Base-by-base conservation (phyloP, 2,329 filamentous ascomycete species). In the Cladosporium sp. region DNA sequence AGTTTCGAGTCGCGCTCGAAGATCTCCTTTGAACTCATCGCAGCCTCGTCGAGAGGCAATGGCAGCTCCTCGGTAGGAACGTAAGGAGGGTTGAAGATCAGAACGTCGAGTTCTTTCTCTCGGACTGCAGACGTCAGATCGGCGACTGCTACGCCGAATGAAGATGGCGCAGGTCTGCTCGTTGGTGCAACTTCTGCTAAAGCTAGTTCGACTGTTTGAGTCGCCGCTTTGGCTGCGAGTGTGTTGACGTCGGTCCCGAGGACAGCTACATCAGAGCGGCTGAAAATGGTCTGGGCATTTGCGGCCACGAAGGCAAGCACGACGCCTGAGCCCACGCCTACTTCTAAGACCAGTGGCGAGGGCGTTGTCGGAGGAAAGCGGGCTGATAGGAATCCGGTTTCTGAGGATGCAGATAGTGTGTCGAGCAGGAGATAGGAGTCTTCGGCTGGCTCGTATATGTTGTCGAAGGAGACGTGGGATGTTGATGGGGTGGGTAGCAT, bases 1-100 rank as follows among this genome's bases (percentile, higher is more conserved):
- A 97, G 80, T 68, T 91, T 87, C 25, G 90, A 92, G 68, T 97
- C 91, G 58, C 86, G 83, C 57, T 92, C 90, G 64, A 91, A 96
- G 9, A 68, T 64, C 12, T 62, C 65, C 2, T 52, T 24, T 1
- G 62, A 57, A 2, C 58, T 58, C 47, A 49, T 34, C 10, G 15
- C 40, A 25, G 53, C 44, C 9, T 57, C 49, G 22, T 58, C 57
- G 28, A 60, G 49, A 19, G 48, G 20, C 8, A 61, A 42, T 1
- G 93, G 92, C 59, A 95, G 75, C 39, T 85, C 83, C 24, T 87
- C 81, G 2, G 92, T 95, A 1, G 94, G 94, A 13, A 99, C 94
- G 71, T 99, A 99, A 0, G 94, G 94, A 54, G 94, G 94, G 70
- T 99, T 99, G 80, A 97, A 99, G 25, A 99, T 82, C 61, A 99